phyloP scores from a whole-genome alignment of 306 rosid species.

The Castanea sativa region DNA sequence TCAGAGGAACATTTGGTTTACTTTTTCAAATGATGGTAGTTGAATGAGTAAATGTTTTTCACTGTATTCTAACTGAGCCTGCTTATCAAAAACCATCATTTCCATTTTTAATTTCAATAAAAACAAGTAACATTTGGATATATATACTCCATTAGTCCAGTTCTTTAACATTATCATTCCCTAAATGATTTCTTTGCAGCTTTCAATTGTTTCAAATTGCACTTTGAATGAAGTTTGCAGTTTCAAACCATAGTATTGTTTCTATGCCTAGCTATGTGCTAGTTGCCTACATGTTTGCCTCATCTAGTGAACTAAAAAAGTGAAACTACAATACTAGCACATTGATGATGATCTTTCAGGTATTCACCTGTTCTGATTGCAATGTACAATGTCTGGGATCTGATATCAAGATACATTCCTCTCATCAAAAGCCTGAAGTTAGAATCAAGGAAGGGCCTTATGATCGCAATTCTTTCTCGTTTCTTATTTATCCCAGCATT shows the following conservation, averaged over 20 bases:
- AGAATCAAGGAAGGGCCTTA: conserved; percentile 64
- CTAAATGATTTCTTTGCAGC: too few species aligned
- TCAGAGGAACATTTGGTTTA: too few species aligned
- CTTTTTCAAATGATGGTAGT: too few species aligned
- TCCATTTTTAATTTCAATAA: too few species aligned
- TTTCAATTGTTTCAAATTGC: neutral
- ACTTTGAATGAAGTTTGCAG: neutral
- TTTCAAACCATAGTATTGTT: neutral
- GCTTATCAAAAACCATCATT: too few species aligned
- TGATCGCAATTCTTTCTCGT: conserved; percentile 39
- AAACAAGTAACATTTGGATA: too few species aligned
- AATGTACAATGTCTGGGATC: conserved; percentile 58
- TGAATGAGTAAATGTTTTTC: too few species aligned
- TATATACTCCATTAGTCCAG: too few species aligned
- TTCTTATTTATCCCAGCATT: conserved; percentile 71
- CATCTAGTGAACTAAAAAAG: neutral
- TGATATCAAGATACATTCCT: conserved; percentile 66
- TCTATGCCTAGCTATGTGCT: neutral
- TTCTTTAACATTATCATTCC: too few species aligned
- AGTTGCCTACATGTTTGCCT: neutral
- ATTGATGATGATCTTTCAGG: conserved; percentile 39
- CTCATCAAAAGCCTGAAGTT: conserved; percentile 52
- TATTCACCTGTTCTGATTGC: conserved; percentile 68
- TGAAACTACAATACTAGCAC: neutral
- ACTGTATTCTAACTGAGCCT: too few species aligned